Base-by-base conservation (phyloP, 2,329 filamentous ascomycete species). In the Xylariaceae sp. region DNA sequence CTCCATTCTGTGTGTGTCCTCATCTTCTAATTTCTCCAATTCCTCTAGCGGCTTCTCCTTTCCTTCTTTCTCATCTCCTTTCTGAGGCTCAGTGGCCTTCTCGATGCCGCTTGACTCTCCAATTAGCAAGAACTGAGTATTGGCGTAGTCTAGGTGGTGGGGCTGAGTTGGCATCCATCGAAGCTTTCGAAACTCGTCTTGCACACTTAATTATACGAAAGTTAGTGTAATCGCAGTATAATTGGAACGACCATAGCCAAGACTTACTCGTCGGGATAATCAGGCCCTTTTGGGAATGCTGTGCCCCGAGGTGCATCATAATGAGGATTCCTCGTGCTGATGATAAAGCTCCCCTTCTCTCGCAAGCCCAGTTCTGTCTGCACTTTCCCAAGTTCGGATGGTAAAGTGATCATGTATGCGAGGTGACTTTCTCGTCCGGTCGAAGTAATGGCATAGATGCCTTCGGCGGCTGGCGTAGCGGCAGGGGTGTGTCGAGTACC, bases 271-370 rank as follows among this genome's bases (percentile, higher is more conserved):
- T 90, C 78, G 0, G 91, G 85, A 72, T 88, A 96, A 3, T 89
- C 83, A 0, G 92, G 85, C 0, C 77, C 79, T 58, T 90, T 77
- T 0, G 86, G 85, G 1, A 96, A 76, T 41, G 78, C 80, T 1
- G 86, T 83, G 58, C 83, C 84, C 2, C 82, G 78, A 0, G 91
- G 90, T 0, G 87, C 85, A 2, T 86, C 80, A 31, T 82, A 85
- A 53, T 87, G 80, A 0, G 92, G 92, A 65, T 96, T 96, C 76
- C 92, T 92, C 26, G 90, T 86, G 63, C 87, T 91, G 49, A 94
- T 74, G 49, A 94, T 82, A 73, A 92, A 96, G 71, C 88, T 91
- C 1, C 90, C 92, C 63, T 87, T 85, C 28, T 84, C 75, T 34
- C 82, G 79, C 6, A 96, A 72, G 0, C 92, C 92, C 11, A 96